A percentile compares a stretch with the other conserved stretches of the same genome.
Evolutionary conservation across 768 basidiomycete species (phyloP).

Genomic region (Polyporus arcularius): DNA sequence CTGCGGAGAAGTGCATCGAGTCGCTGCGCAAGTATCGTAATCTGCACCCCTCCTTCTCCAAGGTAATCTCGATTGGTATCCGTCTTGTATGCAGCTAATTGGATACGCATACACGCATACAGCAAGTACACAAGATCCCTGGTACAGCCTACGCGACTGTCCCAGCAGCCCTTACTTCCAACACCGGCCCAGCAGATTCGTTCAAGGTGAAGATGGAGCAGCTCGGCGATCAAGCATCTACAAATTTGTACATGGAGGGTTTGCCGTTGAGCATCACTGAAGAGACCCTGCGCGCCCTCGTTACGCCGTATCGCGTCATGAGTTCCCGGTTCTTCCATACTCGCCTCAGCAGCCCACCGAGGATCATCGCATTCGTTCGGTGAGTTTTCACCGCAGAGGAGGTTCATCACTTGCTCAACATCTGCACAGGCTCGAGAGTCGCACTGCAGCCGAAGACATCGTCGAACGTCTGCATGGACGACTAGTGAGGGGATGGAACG

Average conservation of each 20-base stretch:
- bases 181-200: conserved; percentile 35
- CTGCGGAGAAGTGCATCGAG: conserved; percentile 75
- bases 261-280: conserved; percentile 73
- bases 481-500: conserved; percentile 79
- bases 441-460: conserved; percentile 72
- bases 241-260: conserved; percentile 84
- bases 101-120: background rate
- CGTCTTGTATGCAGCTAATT: background rate
- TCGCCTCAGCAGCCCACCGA: conserved; percentile 69
- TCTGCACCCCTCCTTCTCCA: conserved; percentile 85
- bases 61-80: conserved; percentile 45
- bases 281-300: conserved; percentile 63
- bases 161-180: conserved; percentile 8
- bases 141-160: conserved; percentile 60
- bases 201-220: conserved; percentile 85
- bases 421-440: conserved; percentile 61
- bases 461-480: conserved; percentile 78
- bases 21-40: conserved; percentile 71
- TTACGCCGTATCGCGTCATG: conserved; percentile 71
- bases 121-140: conserved; percentile 82
- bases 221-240: conserved; percentile 63
- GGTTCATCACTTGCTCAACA: background rate
- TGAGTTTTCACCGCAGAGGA: conserved; percentile 32
- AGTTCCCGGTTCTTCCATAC: conserved; percentile 83
- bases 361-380: conserved; percentile 84